phyloP scores from a whole-genome alignment of 495 filamentous ascomycete genomes.

The Podospora sp. region DNA sequence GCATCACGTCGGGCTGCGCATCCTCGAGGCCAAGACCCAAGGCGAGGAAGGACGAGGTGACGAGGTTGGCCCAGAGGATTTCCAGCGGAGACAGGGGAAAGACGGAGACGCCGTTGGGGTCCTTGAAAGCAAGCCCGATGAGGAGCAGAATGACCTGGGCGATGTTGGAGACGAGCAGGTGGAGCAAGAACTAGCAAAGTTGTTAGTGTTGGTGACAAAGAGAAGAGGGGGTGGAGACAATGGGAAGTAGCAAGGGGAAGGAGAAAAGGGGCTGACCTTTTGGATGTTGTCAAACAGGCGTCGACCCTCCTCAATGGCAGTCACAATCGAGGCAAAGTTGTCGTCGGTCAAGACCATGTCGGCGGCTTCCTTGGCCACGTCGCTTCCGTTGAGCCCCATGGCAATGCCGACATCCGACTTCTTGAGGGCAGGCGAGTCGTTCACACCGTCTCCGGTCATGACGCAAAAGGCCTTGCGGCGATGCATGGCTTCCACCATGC shows the following conservation, averaged over 20 bases:
- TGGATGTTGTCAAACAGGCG: slow-evolving; percentile 79
- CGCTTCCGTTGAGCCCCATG: slow-evolving; percentile 81
- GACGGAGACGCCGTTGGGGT: slow-evolving; percentile 64
- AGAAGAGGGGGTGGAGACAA: no score
- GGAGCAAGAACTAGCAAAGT: slow-evolving; percentile 77
- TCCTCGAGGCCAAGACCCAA: slow-evolving; percentile 74
- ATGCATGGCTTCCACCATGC: slow-evolving; percentile 69
- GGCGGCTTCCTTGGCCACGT: slow-evolving; percentile 84
- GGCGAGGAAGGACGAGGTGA: slow-evolving; percentile 74
- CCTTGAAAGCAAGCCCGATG: slow-evolving; percentile 72
- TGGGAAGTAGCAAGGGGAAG: slow-evolving; percentile 70
- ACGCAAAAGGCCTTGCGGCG: slow-evolving; percentile 62
- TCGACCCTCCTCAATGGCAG: slow-evolving; percentile 70
- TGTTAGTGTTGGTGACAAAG: slow-evolving; percentile 49
- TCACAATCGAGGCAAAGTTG: slow-evolving; percentile 80
- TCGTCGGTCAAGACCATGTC: slow-evolving; percentile 89
- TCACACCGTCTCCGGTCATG: slow-evolving; percentile 81
- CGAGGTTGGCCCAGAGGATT: slow-evolving; percentile 77
- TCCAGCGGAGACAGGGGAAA: slow-evolving; percentile 74
- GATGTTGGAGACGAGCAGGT: slow-evolving; percentile 73
- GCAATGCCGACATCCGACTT: slow-evolving; percentile 82
- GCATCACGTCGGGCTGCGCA: slow-evolving; percentile 70
- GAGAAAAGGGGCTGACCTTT: slow-evolving; percentile 52
- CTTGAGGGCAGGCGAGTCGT: slow-evolving; percentile 80
- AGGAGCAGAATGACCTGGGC: slow-evolving; percentile 72